Conservation (phyloP, 2,329 filamentous ascomycete species). For the Daldinia eschscholtzii region DNA sequence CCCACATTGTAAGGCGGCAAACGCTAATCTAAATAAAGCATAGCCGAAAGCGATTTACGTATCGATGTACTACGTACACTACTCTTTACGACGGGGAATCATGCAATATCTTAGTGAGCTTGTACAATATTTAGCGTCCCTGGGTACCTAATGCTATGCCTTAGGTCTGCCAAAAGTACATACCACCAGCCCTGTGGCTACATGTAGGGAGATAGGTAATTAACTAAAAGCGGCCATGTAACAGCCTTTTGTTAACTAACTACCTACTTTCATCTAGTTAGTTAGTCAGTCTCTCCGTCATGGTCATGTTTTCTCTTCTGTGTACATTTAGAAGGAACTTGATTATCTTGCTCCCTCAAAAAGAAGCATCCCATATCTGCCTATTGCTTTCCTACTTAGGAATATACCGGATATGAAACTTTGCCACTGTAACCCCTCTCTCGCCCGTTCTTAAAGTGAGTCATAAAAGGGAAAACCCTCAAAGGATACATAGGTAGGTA, state of each 20-base stretch:
- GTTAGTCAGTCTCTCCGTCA: too few species aligned
- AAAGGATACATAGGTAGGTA: background rate
- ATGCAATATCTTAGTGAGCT: slow-evolving; percentile 24
- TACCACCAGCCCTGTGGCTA: background rate
- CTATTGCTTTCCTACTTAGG: slow-evolving; percentile 26
- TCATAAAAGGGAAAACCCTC: slow-evolving; percentile 22
- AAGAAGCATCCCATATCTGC: slow-evolving; percentile 23
- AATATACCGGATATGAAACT: slow-evolving; percentile 23
- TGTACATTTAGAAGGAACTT: slow-evolving; percentile 1
- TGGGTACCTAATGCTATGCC: background rate
- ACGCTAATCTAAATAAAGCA: background rate
- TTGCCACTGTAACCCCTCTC: slow-evolving; percentile 27
- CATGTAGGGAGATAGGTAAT: too few species aligned
- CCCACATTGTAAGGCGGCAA: background rate
- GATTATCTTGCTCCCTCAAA: slow-evolving; percentile 22
- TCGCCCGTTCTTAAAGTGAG: slow-evolving; percentile 20
- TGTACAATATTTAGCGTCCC: slow-evolving; percentile 24
- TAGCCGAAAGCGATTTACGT: background rate
- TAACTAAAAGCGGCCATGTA: slow-evolving; percentile 39
- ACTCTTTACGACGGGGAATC: slow-evolving; percentile 11
- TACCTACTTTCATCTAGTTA: slow-evolving; percentile 9
- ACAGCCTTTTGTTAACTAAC: slow-evolving; percentile 21
- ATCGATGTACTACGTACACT: background rate
- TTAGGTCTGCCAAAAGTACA: slow-evolving; percentile 22
- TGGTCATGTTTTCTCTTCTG: slow-evolving; percentile 19